Base-by-base conservation (phyloP, 1,284 basidiomycete genomes). In the Leccinum brunneo-olivaceum region DNA sequence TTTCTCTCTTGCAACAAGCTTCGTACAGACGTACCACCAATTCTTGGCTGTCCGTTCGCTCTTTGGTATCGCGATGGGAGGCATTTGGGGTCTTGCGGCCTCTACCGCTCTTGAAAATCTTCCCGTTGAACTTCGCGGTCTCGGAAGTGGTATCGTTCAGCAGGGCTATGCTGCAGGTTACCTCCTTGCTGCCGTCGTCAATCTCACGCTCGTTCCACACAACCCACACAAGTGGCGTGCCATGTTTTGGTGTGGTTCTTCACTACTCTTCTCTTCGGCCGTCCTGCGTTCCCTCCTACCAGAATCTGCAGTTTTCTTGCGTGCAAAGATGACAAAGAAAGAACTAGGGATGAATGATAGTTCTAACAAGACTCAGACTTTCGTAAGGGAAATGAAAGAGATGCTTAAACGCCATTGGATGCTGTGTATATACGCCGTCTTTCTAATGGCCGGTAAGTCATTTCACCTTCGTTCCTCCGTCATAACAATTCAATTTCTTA, bases 331-430 rank as follows among this genome's bases (percentile, higher is more conserved):
- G 19, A 61, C 62, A 5, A 73, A 77, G 51, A 68, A 51, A 6
- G 73, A 55, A 43, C 66, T 53, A 49, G 65, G 60, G 21, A 67
- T 39, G 8, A 58, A 49, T n/a, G n/a, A 11, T 47, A 71, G 64
- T 28, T 65, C 44, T 23, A 64, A 74, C 48, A 89, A 87, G 66
- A 84, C 81, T 1, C 74, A 71, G 56, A 64, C 80, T 5, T 97
- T 96, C 71, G 28, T 91, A 12, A 69, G 64, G 42, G 89, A 94
- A 62, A 77, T 72, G 45, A 63, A 73, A 65, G 61, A 66, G 41
- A 96, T 97, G 84, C 68, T 97, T 49, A 89, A 81, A 68, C 68
- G 64, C 0, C 89, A 97, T 63, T 97, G 93, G 91, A 50, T 81
- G 23, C 65, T 89, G 32, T 90, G 84, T 63, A 81, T 97, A 50